A percentile compares a stretch with the other conserved stretches of the same genome.
Evolutionary conservation across 768 basidiomycete genomes (phyloP).

Genomic region (Podaxis mareebaensis): DNA sequence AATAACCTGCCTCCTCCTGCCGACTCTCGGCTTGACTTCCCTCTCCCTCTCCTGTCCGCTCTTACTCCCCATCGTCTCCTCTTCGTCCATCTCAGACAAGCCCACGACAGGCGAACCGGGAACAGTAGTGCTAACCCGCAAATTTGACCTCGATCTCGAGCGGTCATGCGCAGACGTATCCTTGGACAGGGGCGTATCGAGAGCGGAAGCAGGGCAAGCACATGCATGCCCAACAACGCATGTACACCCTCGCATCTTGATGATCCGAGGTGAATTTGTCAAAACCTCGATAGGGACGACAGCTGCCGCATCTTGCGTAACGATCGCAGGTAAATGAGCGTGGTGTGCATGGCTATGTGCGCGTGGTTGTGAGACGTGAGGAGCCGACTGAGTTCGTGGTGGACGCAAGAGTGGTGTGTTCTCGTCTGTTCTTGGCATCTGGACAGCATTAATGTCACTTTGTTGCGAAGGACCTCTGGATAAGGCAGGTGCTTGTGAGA

Average conservation of each 20-base stretch:
- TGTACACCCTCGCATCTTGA: slow-evolving; percentile 21
- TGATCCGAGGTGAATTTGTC: slow-evolving; percentile 32
- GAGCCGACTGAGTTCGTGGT: background rate
- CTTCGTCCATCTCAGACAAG: background rate
- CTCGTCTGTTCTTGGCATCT: slow-evolving; percentile 3
- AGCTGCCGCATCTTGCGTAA: slow-evolving; percentile 15
- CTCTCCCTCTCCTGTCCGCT: slow-evolving; percentile 17
- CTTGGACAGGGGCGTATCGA: background rate
- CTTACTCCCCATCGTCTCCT: slow-evolving; percentile 16
- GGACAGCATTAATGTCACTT: background rate
- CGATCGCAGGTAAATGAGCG: slow-evolving; percentile 13
- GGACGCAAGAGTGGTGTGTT: slow-evolving; percentile 9
- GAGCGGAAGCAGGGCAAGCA: slow-evolving; percentile 2
- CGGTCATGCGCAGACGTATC: background rate
- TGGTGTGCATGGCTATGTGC: slow-evolving; percentile 10
- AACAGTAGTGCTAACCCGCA: background rate
- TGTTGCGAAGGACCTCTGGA: slow-evolving; percentile 13
- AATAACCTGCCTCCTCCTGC: slow-evolving; percentile 65
- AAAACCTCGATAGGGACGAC: slow-evolving; percentile 27
- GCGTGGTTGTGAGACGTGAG: slow-evolving; percentile 7
- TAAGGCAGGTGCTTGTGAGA: slow-evolving; percentile 14
- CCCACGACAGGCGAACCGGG: background rate
- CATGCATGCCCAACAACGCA: slow-evolving; percentile 7
- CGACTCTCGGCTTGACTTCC: slow-evolving; percentile 35
- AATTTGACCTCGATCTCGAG: background rate